phyloP scores from a whole-genome alignment of 306 rosid species.

The Castanea sativa region DNA sequence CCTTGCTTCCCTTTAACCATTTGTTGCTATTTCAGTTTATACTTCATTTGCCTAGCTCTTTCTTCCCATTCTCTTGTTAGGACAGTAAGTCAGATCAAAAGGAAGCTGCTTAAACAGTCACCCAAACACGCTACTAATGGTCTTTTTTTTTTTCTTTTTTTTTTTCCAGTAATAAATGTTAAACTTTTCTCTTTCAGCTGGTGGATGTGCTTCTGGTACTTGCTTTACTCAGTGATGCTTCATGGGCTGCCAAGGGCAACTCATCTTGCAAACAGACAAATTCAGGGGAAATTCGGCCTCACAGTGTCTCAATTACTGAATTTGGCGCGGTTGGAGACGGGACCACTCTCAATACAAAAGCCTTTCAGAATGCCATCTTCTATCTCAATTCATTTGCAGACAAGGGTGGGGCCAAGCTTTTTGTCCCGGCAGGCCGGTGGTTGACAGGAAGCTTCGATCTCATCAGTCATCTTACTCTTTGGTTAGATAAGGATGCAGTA shows the following conservation, averaged over 20 bases:
- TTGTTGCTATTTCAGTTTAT: neutral
- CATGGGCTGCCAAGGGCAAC: constrained; percentile 60
- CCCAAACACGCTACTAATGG: too few relatives aligned
- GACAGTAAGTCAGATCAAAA: neutral
- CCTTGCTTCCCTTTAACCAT: neutral
- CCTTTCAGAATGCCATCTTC: constrained; percentile 82
- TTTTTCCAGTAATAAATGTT: constrained; percentile 10
- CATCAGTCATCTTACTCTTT: constrained; percentile 79
- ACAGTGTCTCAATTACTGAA: constrained; percentile 74
- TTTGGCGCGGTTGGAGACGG: constrained; percentile 88
- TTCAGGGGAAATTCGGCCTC: constrained; percentile 57
- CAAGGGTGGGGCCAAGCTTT: constrained; percentile 85
- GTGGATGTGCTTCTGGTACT: constrained; percentile 62
- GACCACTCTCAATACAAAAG: constrained; percentile 73
- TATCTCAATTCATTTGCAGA: constrained; percentile 71
- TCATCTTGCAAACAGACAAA: constrained; percentile 50
- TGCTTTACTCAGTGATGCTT: constrained; percentile 47
- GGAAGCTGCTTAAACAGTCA: constrained; percentile 15
- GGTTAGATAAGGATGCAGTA: constrained; percentile 62
- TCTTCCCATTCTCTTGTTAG: neutral
- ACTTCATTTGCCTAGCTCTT: neutral
- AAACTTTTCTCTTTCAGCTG: constrained; percentile 40
- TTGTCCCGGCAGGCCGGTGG: constrained; percentile 79
- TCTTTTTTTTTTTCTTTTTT: too few relatives aligned
- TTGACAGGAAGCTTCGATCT: constrained; percentile 87